A percentile compares a stretch with the other conserved stretches of the same genome.
phyloP scores from a whole-genome alignment of 1,284 basidiomycete species.

The Cryptococcus sp. region DNA sequence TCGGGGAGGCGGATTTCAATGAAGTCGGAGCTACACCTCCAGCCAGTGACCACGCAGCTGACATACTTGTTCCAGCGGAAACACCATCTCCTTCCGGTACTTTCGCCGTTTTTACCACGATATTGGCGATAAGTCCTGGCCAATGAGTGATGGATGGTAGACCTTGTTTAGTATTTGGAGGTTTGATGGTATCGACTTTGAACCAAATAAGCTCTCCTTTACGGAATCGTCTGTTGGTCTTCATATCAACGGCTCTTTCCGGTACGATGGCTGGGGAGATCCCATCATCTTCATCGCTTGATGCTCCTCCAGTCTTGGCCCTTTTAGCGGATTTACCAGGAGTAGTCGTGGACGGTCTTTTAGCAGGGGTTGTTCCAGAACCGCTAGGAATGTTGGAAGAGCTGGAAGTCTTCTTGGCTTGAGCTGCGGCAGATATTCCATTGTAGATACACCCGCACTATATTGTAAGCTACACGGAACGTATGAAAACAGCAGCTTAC shows the following conservation, averaged over 20 bases:
- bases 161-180: conserved; percentile 9
- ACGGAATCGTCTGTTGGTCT: conserved; percentile 14
- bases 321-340: background rate
- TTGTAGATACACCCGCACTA: conserved; percentile 37
- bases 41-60: background rate
- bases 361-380: background rate
- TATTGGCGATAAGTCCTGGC: conserved; percentile 31
- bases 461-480: background rate
- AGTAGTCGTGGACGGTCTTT: background rate
- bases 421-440: conserved; percentile 8
- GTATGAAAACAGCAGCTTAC: conserved; percentile 1
- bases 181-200: conserved; percentile 20
- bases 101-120: background rate
- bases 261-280: conserved; percentile 11
- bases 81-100: background rate
- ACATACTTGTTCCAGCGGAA: background rate
- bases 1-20: background rate
- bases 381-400: background rate
- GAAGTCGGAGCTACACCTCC: background rate
- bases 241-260: conserved; percentile 20
- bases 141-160: conserved; percentile 35
- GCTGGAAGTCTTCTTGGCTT: background rate
- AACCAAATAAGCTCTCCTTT: conserved; percentile 41
- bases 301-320: background rate
- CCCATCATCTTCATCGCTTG: background rate